phyloP scores from a whole-genome alignment of 495 filamentous ascomycete genomes.

The Lophium mytilinum region DNA sequence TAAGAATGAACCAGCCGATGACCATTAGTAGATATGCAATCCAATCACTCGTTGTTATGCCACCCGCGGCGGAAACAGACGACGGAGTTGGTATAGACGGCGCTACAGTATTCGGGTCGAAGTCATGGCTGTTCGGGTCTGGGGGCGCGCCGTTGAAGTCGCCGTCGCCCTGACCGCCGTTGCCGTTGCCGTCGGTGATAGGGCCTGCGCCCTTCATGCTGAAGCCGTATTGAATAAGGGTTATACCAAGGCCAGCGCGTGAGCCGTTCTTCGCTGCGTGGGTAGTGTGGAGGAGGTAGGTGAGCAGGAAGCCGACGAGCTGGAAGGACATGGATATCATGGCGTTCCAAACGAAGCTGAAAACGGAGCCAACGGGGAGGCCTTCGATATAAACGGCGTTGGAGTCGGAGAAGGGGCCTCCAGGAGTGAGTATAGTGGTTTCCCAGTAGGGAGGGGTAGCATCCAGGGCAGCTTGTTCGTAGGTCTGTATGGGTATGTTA shows the following conservation, averaged over 20 bases:
- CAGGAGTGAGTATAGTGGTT: slow-evolving; percentile 91
- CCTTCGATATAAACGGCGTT: slow-evolving; percentile 78
- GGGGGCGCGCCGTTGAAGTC: slow-evolving; percentile 53
- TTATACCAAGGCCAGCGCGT: slow-evolving; percentile 86
- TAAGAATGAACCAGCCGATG: slow-evolving; percentile 95
- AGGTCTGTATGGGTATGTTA: slow-evolving; percentile 54
- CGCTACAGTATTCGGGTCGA: slow-evolving; percentile 62
- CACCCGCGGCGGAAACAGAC: slow-evolving; percentile 27
- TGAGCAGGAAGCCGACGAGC: slow-evolving; percentile 92
- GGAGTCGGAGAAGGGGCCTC: slow-evolving; percentile 68
- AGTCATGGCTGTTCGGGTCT: slow-evolving; percentile 85
- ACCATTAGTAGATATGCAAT: slow-evolving; percentile 93
- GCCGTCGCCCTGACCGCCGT: slow-evolving; percentile 30
- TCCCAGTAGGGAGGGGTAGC: slow-evolving; percentile 98
- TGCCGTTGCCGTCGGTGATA: slow-evolving; percentile 30
- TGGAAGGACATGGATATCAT: slow-evolving; percentile 99
- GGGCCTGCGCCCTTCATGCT: slow-evolving; percentile 61
- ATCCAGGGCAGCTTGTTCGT: slow-evolving; percentile 97
- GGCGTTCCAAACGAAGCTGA: slow-evolving; percentile 95
- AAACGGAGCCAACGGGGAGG: slow-evolving; percentile 88
- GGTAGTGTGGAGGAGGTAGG: slow-evolving; percentile 94
- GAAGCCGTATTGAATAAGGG: slow-evolving; percentile 94
- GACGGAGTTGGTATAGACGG: slow-evolving; percentile 29
- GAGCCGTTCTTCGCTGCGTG: slow-evolving; percentile 98
- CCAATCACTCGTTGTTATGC: slow-evolving; percentile 69